Base-by-base conservation (phyloP, 2,329 filamentous ascomycete genomes). In the Lachnellula suecica region DNA sequence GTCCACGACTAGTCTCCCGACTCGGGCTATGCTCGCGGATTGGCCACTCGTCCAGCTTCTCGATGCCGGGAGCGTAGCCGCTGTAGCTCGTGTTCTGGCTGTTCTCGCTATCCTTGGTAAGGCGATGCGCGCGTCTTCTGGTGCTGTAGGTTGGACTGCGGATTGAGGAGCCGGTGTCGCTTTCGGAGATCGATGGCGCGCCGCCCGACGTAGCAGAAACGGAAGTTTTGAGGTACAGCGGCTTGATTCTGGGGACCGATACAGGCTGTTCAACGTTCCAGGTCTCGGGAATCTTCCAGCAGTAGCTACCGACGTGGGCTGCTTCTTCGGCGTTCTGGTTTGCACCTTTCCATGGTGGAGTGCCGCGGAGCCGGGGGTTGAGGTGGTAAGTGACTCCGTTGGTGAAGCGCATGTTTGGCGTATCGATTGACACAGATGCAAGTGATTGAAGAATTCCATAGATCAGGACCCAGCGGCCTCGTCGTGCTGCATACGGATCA, bases 401-500 rank as follows among this genome's bases (percentile, higher is more conserved):
- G 3, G 71, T 72, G 65, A 80, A 79, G 11, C 75, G 74, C 8
- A 82, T 70, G 35, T 74, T 72, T 10, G 77, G 79, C 1, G 77
- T 74, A 53, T 85, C 83, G 1, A 83, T 81, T 0, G 79, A 78
- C 6, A 86, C 72, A 22, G 77, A 78, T 2, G 81, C 81, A 2
- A 85, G 73, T 0, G 78, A 79, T 66, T 86, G 83, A 15, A 85
- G 67, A 10, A 85, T 69, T 3, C 77, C 79, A 60, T 85, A 85
- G 20, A 85, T 74, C 3, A 85, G 70, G 4, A 83, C 70, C 83
- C 83, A 86, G 20, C 83, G 77, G 9, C 79, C 82, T 10, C 78
- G 75, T 1, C 83, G 77, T 3, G 81, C 81, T 17, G 72, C 73
- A 46, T 74, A 76, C 1, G 81, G 81, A 56, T 83, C 78, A 8